Percentiles rank a stretch among this genome's conserved stretches.
These are phyloP conservation scores for Eucalyptus polyanthemos DNA, from an alignment of 345 rosid species.

Conservation along the genomic window DNA sequence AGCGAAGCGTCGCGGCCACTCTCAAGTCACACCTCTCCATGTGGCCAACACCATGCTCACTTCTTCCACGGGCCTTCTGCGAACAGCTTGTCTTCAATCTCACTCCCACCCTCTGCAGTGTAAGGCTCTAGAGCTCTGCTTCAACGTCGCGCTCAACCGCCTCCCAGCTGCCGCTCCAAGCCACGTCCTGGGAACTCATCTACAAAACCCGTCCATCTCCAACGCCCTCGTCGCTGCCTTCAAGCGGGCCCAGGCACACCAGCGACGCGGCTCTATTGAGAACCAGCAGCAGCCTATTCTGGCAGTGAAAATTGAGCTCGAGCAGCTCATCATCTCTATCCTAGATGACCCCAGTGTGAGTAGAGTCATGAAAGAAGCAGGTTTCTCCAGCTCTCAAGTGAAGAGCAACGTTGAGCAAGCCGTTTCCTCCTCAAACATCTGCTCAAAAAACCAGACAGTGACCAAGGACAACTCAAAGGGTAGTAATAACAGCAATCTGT, in stretches of 20 bases:
- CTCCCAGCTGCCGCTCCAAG: slow-evolving; percentile 70
- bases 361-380: slow-evolving; percentile 98
- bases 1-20: slow-evolving; percentile 83
- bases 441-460: not conserved
- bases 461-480: not conserved
- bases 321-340: slow-evolving; percentile 84
- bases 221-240: slow-evolving; percentile 96
- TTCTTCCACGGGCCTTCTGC: slow-evolving; percentile 55
- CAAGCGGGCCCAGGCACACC: slow-evolving; percentile 98
- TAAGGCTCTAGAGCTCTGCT: slow-evolving; percentile 93
- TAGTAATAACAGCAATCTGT: not conserved
- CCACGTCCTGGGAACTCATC: slow-evolving; percentile 49
- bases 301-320: slow-evolving; percentile 83
- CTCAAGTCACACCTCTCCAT: slow-evolving; percentile 97
- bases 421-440: slow-evolving; percentile 10
- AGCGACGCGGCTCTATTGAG: slow-evolving; percentile 80
- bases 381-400: slow-evolving; percentile 85
- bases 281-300: slow-evolving; percentile 87
- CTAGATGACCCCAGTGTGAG: slow-evolving; percentile 96
- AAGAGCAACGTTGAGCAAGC: slow-evolving; percentile 75
- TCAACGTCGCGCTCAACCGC: slow-evolving; percentile 94
- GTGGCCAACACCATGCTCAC: slow-evolving; percentile 92
- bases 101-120: slow-evolving; percentile 96
- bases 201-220: slow-evolving; percentile 52
- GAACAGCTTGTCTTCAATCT: slow-evolving; percentile 86